phyloP scores from a whole-genome alignment of 129 eudicot species.

The Lonicera japonica region DNA sequence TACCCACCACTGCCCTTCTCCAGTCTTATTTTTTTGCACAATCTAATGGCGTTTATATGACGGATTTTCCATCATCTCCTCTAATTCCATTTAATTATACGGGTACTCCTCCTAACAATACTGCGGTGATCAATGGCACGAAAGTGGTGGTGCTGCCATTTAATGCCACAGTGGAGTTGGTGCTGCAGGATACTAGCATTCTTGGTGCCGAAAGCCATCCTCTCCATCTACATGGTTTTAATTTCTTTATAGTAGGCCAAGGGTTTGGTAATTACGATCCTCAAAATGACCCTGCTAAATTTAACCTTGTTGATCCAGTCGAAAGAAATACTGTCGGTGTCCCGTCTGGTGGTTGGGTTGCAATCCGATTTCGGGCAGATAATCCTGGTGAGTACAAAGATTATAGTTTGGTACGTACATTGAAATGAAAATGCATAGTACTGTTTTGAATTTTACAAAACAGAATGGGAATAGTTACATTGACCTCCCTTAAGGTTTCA shows the following conservation, averaged over 20 bases:
- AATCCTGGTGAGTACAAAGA: slow-evolving; percentile 46
- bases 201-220: slow-evolving; percentile 24
- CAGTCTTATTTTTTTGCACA: slow-evolving; percentile 35
- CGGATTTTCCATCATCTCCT: slow-evolving; percentile 49
- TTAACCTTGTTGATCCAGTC: slow-evolving; percentile 58
- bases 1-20: slow-evolving; percentile 56
- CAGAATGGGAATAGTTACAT: too few species aligned
- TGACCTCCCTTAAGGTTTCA: too few species aligned
- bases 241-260: slow-evolving; percentile 53
- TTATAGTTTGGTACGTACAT: too few species aligned
- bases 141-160: slow-evolving; percentile 48
- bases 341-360: slow-evolving; percentile 83
- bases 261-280: slow-evolving; percentile 67
- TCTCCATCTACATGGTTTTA: too few species aligned
- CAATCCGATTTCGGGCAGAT: slow-evolving; percentile 57
- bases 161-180: slow-evolving; percentile 57
- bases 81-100: slow-evolving; percentile 49
- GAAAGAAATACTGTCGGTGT: slow-evolving; percentile 58
- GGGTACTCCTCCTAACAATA: slow-evolving; percentile 61
- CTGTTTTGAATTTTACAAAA: too few species aligned
- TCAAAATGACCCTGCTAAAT: slow-evolving; percentile 38
- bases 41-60: slow-evolving; percentile 41
- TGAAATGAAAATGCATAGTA: too few species aligned
- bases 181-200: slow-evolving; percentile 60
- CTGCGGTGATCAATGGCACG: slow-evolving; percentile 41